These are phyloP conservation scores for Melaleuca quinquenervia DNA, from an alignment of 345 rosid species.

Conservation along the genomic window DNA sequence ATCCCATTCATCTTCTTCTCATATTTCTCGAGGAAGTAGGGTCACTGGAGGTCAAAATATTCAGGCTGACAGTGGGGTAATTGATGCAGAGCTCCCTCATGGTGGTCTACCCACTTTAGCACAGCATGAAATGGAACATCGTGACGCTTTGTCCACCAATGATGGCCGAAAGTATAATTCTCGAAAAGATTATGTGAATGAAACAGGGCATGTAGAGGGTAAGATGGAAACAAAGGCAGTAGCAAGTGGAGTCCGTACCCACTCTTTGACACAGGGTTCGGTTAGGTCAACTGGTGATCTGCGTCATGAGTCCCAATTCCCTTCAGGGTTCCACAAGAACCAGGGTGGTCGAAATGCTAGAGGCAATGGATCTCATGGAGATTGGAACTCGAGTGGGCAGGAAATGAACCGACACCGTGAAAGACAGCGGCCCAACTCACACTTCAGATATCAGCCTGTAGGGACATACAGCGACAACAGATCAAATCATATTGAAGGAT, in stretches of 20 bases:
- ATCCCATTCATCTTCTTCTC: slow-evolving; percentile 23
- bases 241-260: slow-evolving; percentile 20
- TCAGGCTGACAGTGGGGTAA: slow-evolving; percentile 21
- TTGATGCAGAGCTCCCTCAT: slow-evolving; percentile 32
- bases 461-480: slow-evolving; percentile 27
- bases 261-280: slow-evolving; percentile 26
- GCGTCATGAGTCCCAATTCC: slow-evolving; percentile 28
- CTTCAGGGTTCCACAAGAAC: slow-evolving; percentile 38
- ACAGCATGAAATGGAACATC: slow-evolving; percentile 13
- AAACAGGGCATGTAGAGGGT: slow-evolving; percentile 29
- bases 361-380: slow-evolving; percentile 55
- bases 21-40: slow-evolving; percentile 30
- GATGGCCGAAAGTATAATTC: slow-evolving; percentile 7
- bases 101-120: slow-evolving; percentile 6
- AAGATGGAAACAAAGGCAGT: slow-evolving; percentile 36
- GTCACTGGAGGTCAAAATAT: slow-evolving; percentile 23
- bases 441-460: slow-evolving; percentile 79
- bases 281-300: slow-evolving; percentile 20
- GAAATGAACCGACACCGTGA: slow-evolving; percentile 45
- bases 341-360: slow-evolving; percentile 43
- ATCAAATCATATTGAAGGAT: slow-evolving; percentile 29
- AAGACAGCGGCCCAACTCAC: slow-evolving; percentile 47
- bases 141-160: slow-evolving; percentile 7
- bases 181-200: slow-evolving; percentile 17
- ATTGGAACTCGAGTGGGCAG: slow-evolving; percentile 52